Percentiles rank a stretch among this genome's conserved stretches.
Conservation (phyloP, 306 rosid species). For the Medicago ruthenica region DNA sequence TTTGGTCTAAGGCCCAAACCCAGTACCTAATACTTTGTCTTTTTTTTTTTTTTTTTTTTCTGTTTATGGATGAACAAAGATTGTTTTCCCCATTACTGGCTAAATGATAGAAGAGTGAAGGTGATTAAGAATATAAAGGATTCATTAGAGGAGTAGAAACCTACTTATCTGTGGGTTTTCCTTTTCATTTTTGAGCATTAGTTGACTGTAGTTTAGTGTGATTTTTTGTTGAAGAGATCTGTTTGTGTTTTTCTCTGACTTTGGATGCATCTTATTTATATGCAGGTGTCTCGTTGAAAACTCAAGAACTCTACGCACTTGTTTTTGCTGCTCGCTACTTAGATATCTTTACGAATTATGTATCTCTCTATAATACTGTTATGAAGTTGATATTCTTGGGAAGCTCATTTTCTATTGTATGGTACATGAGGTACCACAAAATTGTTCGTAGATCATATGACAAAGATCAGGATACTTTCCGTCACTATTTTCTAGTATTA, state of each 20-base stretch:
- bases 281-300: constrained; percentile 87
- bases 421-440: constrained; percentile 87
- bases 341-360: constrained; percentile 67
- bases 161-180: constrained; percentile 5
- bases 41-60: no score
- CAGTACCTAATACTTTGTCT: no score
- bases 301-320: constrained; percentile 89
- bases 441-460: constrained; percentile 86
- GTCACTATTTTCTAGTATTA: constrained; percentile 64
- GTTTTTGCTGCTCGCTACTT: constrained; percentile 83
- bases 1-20: neutral
- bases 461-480: constrained; percentile 89
- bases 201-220: constrained; percentile 10
- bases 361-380: constrained; percentile 70
- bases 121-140: constrained; percentile 13
- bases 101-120: neutral
- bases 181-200: constrained; percentile 5
- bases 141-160: constrained; percentile 18
- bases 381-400: constrained; percentile 92
- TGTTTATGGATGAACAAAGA: neutral
- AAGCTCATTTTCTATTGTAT: constrained; percentile 88
- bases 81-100: constrained; percentile 6
- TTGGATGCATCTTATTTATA: constrained; percentile 22
- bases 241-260: constrained; percentile 26
- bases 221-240: constrained; percentile 4